phyloP scores from a whole-genome alignment of 1,139 yeast genomes.

The Eremothecium gossypii region DNA sequence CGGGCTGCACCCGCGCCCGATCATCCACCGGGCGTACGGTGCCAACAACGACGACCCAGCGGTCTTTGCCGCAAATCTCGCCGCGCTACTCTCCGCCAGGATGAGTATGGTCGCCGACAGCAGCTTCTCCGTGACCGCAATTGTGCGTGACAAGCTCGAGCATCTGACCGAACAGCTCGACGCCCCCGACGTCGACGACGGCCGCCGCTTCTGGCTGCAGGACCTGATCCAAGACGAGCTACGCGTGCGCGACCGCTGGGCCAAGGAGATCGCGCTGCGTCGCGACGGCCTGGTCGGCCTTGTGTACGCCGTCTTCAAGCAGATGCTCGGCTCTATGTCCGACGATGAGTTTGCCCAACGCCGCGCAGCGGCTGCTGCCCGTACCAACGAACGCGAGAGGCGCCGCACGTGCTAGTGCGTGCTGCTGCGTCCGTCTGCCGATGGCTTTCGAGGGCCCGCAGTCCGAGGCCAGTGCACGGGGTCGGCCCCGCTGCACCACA shows the following conservation, averaged over 20 bases:
- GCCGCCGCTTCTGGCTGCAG: conserved; percentile 35
- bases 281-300: conserved; percentile 49
- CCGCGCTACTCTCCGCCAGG: conserved; percentile 39
- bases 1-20: conserved; percentile 54
- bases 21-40: conserved; percentile 40
- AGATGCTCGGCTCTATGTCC: conserved; percentile 31
- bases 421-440: no score
- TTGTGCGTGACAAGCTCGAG: conserved; percentile 44
- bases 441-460: no score
- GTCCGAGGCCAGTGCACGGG: no score
- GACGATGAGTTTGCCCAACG: conserved; percentile 41
- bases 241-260: conserved; percentile 34
- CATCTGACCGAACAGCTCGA: conserved; percentile 6
- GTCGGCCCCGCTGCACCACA: no score
- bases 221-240: conserved; percentile 30
- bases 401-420: neutral
- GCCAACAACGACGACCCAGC: conserved; percentile 27
- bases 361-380: conserved; percentile 28
- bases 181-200: conserved; percentile 15
- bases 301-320: conserved; percentile 39
- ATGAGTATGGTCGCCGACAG: conserved; percentile 40
- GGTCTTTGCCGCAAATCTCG: conserved; percentile 36
- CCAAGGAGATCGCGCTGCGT: conserved; percentile 38
- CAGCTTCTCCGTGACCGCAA: conserved; percentile 51
- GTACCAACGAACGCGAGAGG: neutral